Conservation (phyloP, 208 protist species). For the Acanthamoeba royreba region DNA sequence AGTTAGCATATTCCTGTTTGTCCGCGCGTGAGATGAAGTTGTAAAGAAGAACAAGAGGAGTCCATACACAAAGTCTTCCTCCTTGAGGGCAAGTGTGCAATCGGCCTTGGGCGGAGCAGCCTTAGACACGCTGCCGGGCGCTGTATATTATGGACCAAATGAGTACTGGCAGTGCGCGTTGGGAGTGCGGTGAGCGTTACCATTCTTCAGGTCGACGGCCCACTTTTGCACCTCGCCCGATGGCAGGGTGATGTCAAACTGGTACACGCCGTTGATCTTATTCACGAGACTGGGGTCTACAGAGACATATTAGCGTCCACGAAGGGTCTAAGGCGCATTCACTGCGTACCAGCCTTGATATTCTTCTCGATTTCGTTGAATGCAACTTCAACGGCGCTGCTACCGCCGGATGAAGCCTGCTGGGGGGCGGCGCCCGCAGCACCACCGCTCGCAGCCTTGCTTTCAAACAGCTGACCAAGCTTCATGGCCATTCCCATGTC, state of each 20-base stretch:
- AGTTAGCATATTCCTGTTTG: conserved; percentile 28
- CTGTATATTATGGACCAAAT: conserved; percentile 37
- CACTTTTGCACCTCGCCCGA: conserved; percentile 24
- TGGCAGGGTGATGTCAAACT: conserved; percentile 36
- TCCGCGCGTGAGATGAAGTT: not conserved
- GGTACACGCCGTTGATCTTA: conserved; percentile 54
- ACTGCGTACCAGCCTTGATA: not conserved
- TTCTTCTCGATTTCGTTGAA: conserved; percentile 24
- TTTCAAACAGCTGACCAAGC: conserved; percentile 39
- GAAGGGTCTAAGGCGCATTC: not conserved
- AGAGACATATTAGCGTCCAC: not conserved
- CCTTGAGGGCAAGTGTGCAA: conserved; percentile 58
- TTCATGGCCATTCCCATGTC: conserved; percentile 68
- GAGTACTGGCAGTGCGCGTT: not conserved
- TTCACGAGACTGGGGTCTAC: conserved; percentile 56
- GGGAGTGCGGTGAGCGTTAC: not conserved
- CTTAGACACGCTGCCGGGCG: conserved; percentile 3
- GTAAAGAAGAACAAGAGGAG: no score
- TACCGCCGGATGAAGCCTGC: not conserved
- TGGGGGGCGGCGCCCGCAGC: not conserved
- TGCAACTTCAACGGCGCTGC: not conserved
- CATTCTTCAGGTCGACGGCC: conserved; percentile 63
- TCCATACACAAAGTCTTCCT: conserved; percentile 48
- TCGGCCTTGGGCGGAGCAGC: conserved; percentile 47
- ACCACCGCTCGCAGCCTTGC: not conserved